Base-by-base conservation (phyloP, 2,329 filamentous ascomycete genomes). In the Penicillium glabrum region DNA sequence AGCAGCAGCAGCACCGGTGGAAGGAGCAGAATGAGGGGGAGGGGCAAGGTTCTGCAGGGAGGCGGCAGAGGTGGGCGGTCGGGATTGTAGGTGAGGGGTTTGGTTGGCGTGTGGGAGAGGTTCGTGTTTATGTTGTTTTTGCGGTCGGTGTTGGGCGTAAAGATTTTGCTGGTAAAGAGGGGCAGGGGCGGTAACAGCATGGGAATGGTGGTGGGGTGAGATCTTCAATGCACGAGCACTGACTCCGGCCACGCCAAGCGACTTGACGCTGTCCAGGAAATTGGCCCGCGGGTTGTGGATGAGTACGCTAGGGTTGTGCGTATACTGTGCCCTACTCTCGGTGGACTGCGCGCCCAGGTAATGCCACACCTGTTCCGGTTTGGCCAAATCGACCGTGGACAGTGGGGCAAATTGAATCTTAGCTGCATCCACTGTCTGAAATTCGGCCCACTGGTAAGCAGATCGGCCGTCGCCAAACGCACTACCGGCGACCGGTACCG, bases 321-420 rank as follows among this genome's bases (percentile, higher is more conserved):
- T 96, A 75, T 95, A 99, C 72, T 96, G 91, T 26, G 92, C 88
- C 73, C 88, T 92, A 53, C 91, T 89, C 69, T 98, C 93, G 7
- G 93, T 97, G 23, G 93, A 98, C 21, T 83, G 85, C 71, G 86
- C 86, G 31, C 91, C 91, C 58, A 99, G 82, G 72, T 97, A 98
- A 76, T 91, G 85, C 91, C 93, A 98, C 19, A 96, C 74, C 70
- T 90, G 88, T 59, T 93, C 84, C 16, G 87, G 81, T 70, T 89
- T 90, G 59, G 76, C 76, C 9, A 96, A 74, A 68, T 96, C 86
- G 56, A 96, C 79, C 74, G 87, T 89, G 69, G 81, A 82, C 72
- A 90, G 86, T 53, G 78, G 80, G 60, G 79, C 79, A 65, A 88
- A 89, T 60, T 70, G 68, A 35, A 80, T 77, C 24, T 83, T 80